Evolutionary conservation across 495 filamentous ascomycete species (phyloP).

Genomic region (Aspergillus asperescens): DNA sequence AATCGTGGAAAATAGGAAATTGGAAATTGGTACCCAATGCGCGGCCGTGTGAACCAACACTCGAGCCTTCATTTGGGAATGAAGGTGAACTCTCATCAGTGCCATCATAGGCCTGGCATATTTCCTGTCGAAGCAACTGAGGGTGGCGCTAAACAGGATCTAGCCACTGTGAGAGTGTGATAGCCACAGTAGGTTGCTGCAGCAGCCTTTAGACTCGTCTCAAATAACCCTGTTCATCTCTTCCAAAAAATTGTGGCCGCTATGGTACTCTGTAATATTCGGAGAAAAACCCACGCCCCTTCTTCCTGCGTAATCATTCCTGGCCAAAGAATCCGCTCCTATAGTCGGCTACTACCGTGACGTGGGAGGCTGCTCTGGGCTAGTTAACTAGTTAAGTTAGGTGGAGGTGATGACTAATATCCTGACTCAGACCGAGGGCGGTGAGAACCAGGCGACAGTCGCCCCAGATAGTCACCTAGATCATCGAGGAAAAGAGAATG

Average conservation of each 20-base stretch:
- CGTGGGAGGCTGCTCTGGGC: slow-evolving; percentile 14
- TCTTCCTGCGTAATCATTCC: not conserved
- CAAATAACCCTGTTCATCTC: too few species aligned
- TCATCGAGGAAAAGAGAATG: slow-evolving; percentile 1
- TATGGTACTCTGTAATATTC: too few species aligned
- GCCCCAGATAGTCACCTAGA: not conserved
- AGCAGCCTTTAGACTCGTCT: too few species aligned
- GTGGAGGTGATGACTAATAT: slow-evolving; percentile 13
- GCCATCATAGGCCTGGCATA: not conserved
- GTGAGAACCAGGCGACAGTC: slow-evolving; percentile 5
- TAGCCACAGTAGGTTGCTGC: not conserved
- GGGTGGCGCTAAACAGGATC: not conserved
- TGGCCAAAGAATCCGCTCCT: not conserved
- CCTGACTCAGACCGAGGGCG: slow-evolving; percentile 4
- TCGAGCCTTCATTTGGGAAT: not conserved
- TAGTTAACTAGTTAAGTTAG: too few species aligned
- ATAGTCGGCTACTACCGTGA: slow-evolving; percentile 1
- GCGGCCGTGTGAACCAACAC: not conserved
- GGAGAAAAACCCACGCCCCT: too few species aligned
- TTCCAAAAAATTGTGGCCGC: too few species aligned
- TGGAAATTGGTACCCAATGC: slow-evolving; percentile 1
- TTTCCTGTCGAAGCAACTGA: not conserved
- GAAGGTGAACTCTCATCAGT: not conserved
- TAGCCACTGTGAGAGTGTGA: not conserved
- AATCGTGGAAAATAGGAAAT: not conserved